Evolutionary conservation across 1,284 basidiomycete genomes (phyloP), one percentile per base, ranked within the genome.

Genomic region (Rhodotorula sp.): DNA sequence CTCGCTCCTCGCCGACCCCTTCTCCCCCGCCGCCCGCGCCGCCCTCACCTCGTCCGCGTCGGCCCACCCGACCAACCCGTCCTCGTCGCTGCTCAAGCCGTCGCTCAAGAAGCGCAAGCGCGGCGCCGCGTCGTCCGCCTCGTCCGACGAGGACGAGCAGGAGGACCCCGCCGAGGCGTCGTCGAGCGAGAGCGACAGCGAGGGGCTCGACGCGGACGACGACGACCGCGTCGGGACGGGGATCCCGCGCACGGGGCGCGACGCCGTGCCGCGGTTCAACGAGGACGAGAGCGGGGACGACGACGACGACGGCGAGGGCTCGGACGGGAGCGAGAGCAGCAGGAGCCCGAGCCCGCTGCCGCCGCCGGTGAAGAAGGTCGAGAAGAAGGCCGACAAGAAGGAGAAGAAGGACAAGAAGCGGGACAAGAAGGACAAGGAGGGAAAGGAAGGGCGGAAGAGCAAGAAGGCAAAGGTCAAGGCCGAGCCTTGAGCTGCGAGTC

Each of bases 1-100:
- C 16, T 97, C 96, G 1, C 85, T 99, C 72, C 90, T 97, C 70
- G 79, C 84, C 0, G 89, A 95, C 77, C 95, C 95, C 0, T 92
- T 94, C 81, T 90, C 90, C 27, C 85, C 88, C 0, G 1, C 62
- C n/a, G 66, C 72, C 5, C 49, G 68, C 59, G 66, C 61, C 21
- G 44, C 63, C 13, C 58, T 69, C 27, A 19, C 21, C 14, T 54
- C 62, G 12, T 49, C 58, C 25, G 45, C 53, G 25, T 10, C 42
- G 7, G 41, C 54, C 4, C 59, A 23, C 42, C 8, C 58, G 7
- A 54, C 64, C 44, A 50, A 42, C 34, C 9, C 64, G 17, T 53
- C 66, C 13, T 34, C 66, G 3, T 23, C 61, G 7, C 23, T 46
- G 19, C 56, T n/a, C 50, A 54, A 62, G 53, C 49, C 25, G 50